phyloP scores from a whole-genome alignment of 1,284 basidiomycete genomes.

The Cystobasidium sp. region DNA sequence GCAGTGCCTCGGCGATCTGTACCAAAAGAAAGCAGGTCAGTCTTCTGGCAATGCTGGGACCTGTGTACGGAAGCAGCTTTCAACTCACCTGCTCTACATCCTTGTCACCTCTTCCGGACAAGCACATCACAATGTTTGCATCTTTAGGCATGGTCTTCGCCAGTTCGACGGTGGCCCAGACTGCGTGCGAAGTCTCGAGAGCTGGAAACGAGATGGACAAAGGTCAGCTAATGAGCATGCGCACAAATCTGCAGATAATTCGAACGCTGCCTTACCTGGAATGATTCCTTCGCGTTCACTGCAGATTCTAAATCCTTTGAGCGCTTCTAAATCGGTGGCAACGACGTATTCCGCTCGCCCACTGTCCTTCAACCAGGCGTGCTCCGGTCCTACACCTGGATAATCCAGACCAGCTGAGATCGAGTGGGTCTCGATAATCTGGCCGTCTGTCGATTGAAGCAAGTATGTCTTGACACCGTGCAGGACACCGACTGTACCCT shows the following conservation, averaged over 20 bases:
- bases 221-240: too few relatives aligned
- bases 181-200: constrained; percentile 91
- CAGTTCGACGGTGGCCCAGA: constrained; percentile 85
- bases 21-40: constrained; percentile 54
- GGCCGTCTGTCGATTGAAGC: constrained; percentile 82
- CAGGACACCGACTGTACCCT: constrained; percentile 89
- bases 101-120: constrained; percentile 91
- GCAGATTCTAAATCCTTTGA: constrained; percentile 86
- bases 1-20: constrained; percentile 80
- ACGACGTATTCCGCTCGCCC: constrained; percentile 90
- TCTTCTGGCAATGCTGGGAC: neutral
- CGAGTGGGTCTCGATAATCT: constrained; percentile 96
- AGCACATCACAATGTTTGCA: constrained; percentile 83
- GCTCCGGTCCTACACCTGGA: constrained; percentile 93
- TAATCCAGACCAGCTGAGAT: constrained; percentile 94
- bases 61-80: constrained; percentile 41
- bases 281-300: constrained; percentile 97
- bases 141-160: constrained; percentile 86
- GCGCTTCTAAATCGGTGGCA: constrained; percentile 90
- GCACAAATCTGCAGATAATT: too few relatives aligned
- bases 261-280: constrained; percentile 66
- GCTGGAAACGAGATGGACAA: constrained; percentile 59
- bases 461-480: constrained; percentile 96
- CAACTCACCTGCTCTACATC: constrained; percentile 66
- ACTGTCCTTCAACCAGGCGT: constrained; percentile 93